These are phyloP conservation scores for Coemansia sp. DNA, from an alignment of 192 early-diverging fungal genomes.

Conservation along the genomic window DNA sequence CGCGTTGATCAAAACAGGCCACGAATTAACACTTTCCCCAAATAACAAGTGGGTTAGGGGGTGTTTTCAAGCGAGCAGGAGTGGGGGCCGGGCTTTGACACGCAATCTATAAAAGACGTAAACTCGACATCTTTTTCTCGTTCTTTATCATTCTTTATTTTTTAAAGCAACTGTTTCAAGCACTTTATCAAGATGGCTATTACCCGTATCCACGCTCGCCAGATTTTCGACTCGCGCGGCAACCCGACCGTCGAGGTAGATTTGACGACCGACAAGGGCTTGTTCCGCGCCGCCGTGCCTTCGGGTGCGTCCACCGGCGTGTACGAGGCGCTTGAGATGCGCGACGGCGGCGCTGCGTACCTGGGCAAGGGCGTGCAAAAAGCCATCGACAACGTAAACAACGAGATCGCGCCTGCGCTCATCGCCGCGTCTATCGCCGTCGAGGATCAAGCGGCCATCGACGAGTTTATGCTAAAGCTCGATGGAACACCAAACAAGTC, in stretches of 20 bases:
- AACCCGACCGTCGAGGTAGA: constrained; percentile 99
- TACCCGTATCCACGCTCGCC: constrained; percentile 81
- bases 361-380: constrained; percentile 94
- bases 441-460: constrained; percentile 83
- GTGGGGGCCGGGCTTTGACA: not conserved
- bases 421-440: constrained; percentile 79
- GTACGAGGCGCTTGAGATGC: constrained; percentile 98
- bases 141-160: not conserved
- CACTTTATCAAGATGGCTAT: constrained; percentile 59
- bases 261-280: constrained; percentile 88
- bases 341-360: constrained; percentile 86
- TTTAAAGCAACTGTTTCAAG: not conserved
- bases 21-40: no score
- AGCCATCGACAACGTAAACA: constrained; percentile 91
- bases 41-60: not conserved
- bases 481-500: constrained; percentile 97
- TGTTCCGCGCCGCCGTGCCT: constrained; percentile 97
- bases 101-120: not conserved
- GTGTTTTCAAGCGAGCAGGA: not conserved
- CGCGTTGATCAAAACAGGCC: constrained; percentile 1
- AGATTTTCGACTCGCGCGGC: constrained; percentile 99
- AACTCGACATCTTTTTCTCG: not conserved
- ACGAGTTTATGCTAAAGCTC: constrained; percentile 87
- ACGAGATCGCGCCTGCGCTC: constrained; percentile 81
- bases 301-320: constrained; percentile 98